Percentiles rank a stretch among this genome's conserved stretches.
phyloP scores from a whole-genome alignment of 2,329 filamentous ascomycete species.

The Sclerotinia borealis region DNA sequence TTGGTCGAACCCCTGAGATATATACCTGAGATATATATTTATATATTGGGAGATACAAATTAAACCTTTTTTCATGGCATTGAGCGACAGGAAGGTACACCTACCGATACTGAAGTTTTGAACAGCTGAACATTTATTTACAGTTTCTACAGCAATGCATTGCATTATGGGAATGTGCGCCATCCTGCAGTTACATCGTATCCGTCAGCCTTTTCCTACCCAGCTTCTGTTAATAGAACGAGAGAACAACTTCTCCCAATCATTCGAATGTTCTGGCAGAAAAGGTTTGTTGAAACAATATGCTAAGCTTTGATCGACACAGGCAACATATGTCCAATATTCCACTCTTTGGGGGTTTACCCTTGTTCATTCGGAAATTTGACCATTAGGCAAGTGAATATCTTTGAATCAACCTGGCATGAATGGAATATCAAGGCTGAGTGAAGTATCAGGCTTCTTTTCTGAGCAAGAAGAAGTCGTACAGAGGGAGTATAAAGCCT shows the following conservation, averaged over 20 bases:
- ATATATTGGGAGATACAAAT: not conserved
- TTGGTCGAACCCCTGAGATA: too few species aligned
- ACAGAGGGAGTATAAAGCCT: not conserved
- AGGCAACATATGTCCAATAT: not conserved
- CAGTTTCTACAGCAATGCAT: not conserved
- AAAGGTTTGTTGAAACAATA: not conserved
- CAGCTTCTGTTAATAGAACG: not conserved
- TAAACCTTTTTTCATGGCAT: not conserved
- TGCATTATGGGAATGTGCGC: not conserved
- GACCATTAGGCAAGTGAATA: not conserved
- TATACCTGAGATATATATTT: not conserved
- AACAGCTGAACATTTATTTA: not conserved
- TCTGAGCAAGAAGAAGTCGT: not conserved
- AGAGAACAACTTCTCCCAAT: not conserved
- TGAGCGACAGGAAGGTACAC: not conserved
- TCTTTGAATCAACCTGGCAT: not conserved
- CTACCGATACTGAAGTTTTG: too few species aligned
- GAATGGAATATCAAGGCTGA: not conserved
- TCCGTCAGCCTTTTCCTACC: not conserved
- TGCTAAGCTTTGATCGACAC: conserved; percentile 10
- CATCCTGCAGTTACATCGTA: not conserved
- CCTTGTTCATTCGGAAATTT: conserved; percentile 1
- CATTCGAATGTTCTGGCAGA: not conserved
- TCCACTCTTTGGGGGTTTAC: not conserved
- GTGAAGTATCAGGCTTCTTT: not conserved